Conservation (phyloP, 768 basidiomycete species). For the Leccinum pellstonianum region DNA sequence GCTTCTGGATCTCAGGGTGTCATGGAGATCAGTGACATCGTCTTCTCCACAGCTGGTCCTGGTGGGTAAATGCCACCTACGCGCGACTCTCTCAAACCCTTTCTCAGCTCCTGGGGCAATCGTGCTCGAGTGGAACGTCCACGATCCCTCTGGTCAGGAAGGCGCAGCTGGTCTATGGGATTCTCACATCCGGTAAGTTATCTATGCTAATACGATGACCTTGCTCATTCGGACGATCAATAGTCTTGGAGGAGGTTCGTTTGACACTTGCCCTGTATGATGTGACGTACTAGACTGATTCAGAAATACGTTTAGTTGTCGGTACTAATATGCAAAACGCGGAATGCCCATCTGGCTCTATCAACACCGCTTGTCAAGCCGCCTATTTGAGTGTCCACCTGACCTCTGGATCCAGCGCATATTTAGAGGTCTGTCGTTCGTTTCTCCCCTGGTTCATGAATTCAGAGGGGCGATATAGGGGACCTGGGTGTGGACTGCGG, state of each 20-base stretch:
- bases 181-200: conserved; percentile 36
- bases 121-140: conserved; percentile 59
- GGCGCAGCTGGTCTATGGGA: conserved; percentile 55
- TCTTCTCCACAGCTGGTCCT: conserved; percentile 58
- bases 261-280: conserved; percentile 24
- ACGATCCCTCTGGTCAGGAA: conserved; percentile 50
- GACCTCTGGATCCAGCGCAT: conserved; percentile 50
- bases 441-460: neutral
- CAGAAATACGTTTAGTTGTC: conserved; percentile 38
- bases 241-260: conserved; percentile 30
- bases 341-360: conserved; percentile 44
- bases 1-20: conserved; percentile 45
- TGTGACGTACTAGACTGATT: conserved; percentile 26
- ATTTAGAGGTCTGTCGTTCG: conserved; percentile 52
- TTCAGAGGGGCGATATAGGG: conserved; percentile 40
- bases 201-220: neutral
- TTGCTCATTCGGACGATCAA: conserved; percentile 32
- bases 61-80: conserved; percentile 13
- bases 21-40: conserved; percentile 62
- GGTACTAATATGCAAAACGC: conserved; percentile 51
- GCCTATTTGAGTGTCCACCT: conserved; percentile 68
- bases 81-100: neutral
- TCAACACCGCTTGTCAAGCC: conserved; percentile 51
- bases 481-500: conserved; percentile 79
- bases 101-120: conserved; percentile 42